A percentile compares a stretch with the other conserved stretches of the same genome.
Evolutionary conservation across 805 yeast genomes (phyloP).

Genomic region (Nakazawaea populi): DNA sequence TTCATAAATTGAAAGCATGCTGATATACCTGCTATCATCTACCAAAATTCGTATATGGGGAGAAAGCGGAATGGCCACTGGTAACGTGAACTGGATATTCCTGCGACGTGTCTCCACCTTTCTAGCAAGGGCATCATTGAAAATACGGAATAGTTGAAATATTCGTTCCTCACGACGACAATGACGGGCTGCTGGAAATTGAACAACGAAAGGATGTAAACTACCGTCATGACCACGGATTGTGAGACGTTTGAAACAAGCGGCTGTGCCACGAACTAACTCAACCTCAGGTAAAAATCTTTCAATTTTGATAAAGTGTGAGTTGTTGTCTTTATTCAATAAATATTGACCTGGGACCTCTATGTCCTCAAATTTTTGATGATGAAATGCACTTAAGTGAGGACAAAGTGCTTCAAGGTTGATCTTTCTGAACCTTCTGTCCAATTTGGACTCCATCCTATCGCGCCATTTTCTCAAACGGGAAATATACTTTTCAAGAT

Average conservation of each 20-base stretch:
- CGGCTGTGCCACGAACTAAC: conserved; percentile 81
- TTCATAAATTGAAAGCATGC: conserved; percentile 82
- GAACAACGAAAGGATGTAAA: conserved; percentile 89
- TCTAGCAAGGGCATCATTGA: conserved; percentile 73
- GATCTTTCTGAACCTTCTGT: conserved; percentile 72
- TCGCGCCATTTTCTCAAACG: conserved; percentile 90
- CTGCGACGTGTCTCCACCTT: conserved; percentile 88
- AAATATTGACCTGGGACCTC: conserved; percentile 97
- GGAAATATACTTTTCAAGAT: conserved; percentile 77
- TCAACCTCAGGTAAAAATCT: conserved; percentile 87
- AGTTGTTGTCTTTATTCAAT: conserved; percentile 78
- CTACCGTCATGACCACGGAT: conserved; percentile 94
- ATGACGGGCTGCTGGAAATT: conserved; percentile 96
- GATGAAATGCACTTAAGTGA: conserved; percentile 94
- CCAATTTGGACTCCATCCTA: conserved; percentile 85
- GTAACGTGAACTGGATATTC: conserved; percentile 77
- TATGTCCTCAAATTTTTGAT: conserved; percentile 95
- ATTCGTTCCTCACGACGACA: conserved; percentile 94
- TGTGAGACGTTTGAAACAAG: conserved; percentile 82
- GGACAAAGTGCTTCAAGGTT: conserved; percentile 90
- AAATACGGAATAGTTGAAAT: conserved; percentile 83
- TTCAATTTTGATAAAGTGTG: conserved; percentile 90
- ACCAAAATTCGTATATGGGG: conserved; percentile 89
- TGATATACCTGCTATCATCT: conserved; percentile 71
- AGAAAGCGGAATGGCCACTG: conserved; percentile 88